Conservation (phyloP, 2,329 filamentous ascomycete genomes). For the Colletotrichum theobromicola region DNA sequence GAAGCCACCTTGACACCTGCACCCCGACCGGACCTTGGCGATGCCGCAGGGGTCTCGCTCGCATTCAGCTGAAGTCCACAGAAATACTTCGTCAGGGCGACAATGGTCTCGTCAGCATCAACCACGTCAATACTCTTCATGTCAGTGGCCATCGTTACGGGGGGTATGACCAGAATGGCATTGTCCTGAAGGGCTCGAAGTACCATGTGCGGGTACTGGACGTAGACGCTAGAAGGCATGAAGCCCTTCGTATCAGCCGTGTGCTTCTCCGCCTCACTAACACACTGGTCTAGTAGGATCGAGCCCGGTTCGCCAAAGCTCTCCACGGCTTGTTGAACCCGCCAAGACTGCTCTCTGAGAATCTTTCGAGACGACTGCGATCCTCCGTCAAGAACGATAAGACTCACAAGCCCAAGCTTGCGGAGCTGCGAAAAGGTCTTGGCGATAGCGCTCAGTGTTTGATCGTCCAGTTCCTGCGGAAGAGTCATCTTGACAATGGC, state of each 20-base stretch:
- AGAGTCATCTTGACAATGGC: constrained; percentile 85
- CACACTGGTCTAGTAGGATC: constrained; percentile 55
- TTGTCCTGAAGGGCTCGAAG: constrained; percentile 35
- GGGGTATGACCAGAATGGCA: constrained; percentile 43
- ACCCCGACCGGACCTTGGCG: constrained; percentile 29
- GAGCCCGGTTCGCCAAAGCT: constrained; percentile 71
- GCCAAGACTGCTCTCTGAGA: constrained; percentile 69
- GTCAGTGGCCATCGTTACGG: constrained; percentile 47
- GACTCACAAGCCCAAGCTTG: constrained; percentile 79
- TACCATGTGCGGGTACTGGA: constrained; percentile 27
- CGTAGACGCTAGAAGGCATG: constrained; percentile 16
- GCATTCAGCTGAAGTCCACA: constrained; percentile 64
- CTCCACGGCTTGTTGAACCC: constrained; percentile 78
- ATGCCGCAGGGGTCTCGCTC: constrained; percentile 20
- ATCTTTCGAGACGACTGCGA: constrained; percentile 42
- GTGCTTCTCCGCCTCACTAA: background rate
- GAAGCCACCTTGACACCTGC: constrained; percentile 57
- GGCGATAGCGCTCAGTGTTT: constrained; percentile 75
- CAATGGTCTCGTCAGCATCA: constrained; percentile 66
- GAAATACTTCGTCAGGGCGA: constrained; percentile 80
- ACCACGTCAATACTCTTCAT: constrained; percentile 42
- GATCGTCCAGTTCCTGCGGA: constrained; percentile 73
- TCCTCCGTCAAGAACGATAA: constrained; percentile 81
- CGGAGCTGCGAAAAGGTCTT: constrained; percentile 85
- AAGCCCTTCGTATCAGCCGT: constrained; percentile 4